Percentiles rank a stretch among this genome's conserved stretches.
phyloP scores from a whole-genome alignment of 2,329 filamentous ascomycete genomes.

The Penicillium sp. region DNA sequence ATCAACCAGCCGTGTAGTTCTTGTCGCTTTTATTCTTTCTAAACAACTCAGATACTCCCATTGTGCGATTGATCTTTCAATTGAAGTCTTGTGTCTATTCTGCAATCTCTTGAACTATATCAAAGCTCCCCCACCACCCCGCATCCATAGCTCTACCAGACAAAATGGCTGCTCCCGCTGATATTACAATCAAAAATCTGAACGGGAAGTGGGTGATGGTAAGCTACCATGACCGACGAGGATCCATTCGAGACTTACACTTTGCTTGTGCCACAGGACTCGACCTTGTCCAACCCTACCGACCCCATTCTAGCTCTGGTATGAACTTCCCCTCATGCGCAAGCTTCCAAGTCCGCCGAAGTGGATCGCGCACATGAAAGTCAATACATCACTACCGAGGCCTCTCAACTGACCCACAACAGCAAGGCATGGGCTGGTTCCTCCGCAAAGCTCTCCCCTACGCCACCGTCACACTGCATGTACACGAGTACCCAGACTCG shows the following conservation, averaged over 20 bases:
- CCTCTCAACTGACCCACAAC: constrained; percentile 8
- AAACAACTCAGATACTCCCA: too few relatives aligned
- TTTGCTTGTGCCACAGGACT: constrained; percentile 55
- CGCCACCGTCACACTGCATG: constrained; percentile 61
- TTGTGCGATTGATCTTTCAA: too few relatives aligned
- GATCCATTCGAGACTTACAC: neutral
- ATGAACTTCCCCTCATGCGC: constrained; percentile 11
- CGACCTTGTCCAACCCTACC: constrained; percentile 61
- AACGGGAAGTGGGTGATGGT: constrained; percentile 66
- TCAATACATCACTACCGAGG: neutral
- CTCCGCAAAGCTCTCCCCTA: constrained; percentile 64
- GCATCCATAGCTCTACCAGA: constrained; percentile 13
- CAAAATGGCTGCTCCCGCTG: constrained; percentile 65
- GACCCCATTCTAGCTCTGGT: constrained; percentile 63
- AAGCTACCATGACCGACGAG: constrained; percentile 24
- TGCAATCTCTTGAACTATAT: too few relatives aligned
- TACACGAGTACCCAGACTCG: constrained; percentile 51
- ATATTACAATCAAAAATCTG: constrained; percentile 62
- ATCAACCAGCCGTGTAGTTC: constrained; percentile 3
- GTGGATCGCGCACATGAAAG: neutral
- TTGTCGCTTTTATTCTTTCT: neutral
- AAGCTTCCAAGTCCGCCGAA: neutral
- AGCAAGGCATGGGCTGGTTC: constrained; percentile 66
- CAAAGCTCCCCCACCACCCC: constrained; percentile 16
- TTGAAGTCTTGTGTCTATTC: too few relatives aligned